A percentile compares a stretch with the other conserved stretches of the same genome.
Conservation (phyloP, 768 basidiomycete genomes). For the Tylopilus rubrobrunneus region DNA sequence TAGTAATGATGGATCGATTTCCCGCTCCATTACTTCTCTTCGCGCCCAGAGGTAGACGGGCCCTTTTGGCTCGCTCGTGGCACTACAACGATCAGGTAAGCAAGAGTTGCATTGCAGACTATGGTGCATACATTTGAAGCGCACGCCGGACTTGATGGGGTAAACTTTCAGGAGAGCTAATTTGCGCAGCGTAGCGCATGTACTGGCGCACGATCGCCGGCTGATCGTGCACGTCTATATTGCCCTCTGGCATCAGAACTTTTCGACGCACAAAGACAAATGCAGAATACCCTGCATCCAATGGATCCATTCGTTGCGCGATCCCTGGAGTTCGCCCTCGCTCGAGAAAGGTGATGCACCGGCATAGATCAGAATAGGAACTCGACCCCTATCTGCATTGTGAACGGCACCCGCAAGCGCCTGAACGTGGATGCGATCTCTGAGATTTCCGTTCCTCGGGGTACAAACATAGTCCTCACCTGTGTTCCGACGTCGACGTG, state of each 20-base stretch:
- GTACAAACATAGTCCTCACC: conserved; percentile 29
- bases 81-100: conserved; percentile 35
- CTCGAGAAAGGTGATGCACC: conserved; percentile 62
- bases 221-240: conserved; percentile 66
- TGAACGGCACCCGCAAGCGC: conserved; percentile 69
- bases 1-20: conserved; percentile 41
- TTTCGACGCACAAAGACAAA: not conserved
- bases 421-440: conserved; percentile 27
- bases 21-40: conserved; percentile 68
- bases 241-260: not conserved
- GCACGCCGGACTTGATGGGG: conserved; percentile 52
- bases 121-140: conserved; percentile 52
- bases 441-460: not conserved
- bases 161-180: conserved; percentile 50
- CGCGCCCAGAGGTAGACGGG: conserved; percentile 74
- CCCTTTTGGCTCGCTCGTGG: conserved; percentile 66
- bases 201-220: conserved; percentile 68
- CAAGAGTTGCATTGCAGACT: not conserved
- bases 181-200: conserved; percentile 64
- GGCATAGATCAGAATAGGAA: conserved; percentile 68
- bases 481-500: conserved; percentile 74
- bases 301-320: conserved; percentile 72
- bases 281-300: conserved; percentile 57
- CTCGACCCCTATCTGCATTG: conserved; percentile 59
- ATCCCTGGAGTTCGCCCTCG: conserved; percentile 55